phyloP scores from a whole-genome alignment of 108 stramenopile genomes.

The Nitzschia sp. region DNA sequence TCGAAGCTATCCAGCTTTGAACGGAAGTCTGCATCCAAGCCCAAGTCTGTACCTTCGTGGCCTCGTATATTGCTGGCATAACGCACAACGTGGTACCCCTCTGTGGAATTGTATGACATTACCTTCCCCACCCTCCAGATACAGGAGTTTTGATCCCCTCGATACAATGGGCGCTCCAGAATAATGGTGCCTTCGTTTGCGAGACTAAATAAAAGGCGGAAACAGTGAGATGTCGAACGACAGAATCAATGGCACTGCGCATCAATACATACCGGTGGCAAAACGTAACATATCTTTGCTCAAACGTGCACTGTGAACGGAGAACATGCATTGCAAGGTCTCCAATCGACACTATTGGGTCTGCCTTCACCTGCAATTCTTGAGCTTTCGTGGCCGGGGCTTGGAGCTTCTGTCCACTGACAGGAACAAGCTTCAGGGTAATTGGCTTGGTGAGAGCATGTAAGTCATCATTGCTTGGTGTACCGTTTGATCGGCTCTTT shows the following conservation, averaged over 20 bases:
- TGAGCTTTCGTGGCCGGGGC: neutral
- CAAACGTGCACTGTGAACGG: conserved; percentile 6
- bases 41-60: no score
- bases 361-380: conserved; percentile 12
- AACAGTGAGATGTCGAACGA: no score
- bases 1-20: no score
- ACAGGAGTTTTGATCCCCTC: neutral
- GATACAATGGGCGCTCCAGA: conserved; percentile 21
- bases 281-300: conserved; percentile 30
- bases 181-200: conserved; percentile 31
- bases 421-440: conserved; percentile 19
- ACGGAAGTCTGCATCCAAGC: no score
- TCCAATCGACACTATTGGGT: conserved; percentile 43
- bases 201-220: neutral
- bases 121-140: conserved; percentile 37
- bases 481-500: neutral
- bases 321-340: conserved; percentile 44
- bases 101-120: conserved; percentile 34
- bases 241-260: no score
- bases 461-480: conserved; percentile 3
- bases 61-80: conserved; percentile 13
- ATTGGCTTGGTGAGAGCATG: conserved; percentile 24
- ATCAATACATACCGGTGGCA: conserved; percentile 22
- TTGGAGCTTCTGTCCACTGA: neutral
- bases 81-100: conserved; percentile 37